These are phyloP conservation scores for Ensete ventricosum DNA, from an alignment of 176 grass and related monocot species.

Conservation along the genomic window DNA sequence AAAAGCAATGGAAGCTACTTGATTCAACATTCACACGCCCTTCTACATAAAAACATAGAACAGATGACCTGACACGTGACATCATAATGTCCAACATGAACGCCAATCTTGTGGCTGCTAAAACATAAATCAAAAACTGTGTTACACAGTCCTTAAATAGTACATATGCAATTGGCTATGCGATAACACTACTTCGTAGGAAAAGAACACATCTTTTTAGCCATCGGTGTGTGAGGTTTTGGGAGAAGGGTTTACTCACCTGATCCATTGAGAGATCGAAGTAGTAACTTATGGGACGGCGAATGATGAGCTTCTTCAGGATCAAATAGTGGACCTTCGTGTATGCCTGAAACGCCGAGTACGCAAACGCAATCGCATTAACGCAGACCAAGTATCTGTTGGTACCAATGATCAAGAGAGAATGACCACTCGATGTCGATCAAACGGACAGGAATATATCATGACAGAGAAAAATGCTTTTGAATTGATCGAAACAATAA, in stretches of 20 bases:
- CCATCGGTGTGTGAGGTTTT: too few relatives aligned
- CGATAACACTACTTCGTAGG: too few relatives aligned
- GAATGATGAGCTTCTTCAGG: slow-evolving; percentile 34
- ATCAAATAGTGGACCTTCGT: slow-evolving; percentile 40
- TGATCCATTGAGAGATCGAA: slow-evolving; percentile 81
- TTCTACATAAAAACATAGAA: background rate
- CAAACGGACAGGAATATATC: background rate
- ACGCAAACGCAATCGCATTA: slow-evolving; percentile 54
- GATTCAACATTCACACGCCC: too few relatives aligned
- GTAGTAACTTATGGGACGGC: slow-evolving; percentile 27
- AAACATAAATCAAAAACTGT: background rate
- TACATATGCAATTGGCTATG: background rate
- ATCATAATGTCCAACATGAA: background rate
- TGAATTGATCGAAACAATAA: too few relatives aligned
- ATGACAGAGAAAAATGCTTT: too few relatives aligned
- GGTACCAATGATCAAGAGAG: background rate
- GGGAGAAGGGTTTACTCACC: slow-evolving; percentile 24
- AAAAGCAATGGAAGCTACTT: too few relatives aligned
- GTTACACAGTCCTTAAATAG: background rate
- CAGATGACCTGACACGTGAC: background rate
- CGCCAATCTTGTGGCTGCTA: too few relatives aligned
- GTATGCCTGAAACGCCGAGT: slow-evolving; percentile 56
- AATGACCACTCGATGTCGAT: background rate
- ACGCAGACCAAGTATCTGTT: slow-evolving; percentile 50
- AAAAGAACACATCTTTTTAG: too few relatives aligned